Percentiles rank a stretch among this genome's conserved stretches.
phyloP scores from a whole-genome alignment of 768 basidiomycete species.

The Tulasnella sp. region DNA sequence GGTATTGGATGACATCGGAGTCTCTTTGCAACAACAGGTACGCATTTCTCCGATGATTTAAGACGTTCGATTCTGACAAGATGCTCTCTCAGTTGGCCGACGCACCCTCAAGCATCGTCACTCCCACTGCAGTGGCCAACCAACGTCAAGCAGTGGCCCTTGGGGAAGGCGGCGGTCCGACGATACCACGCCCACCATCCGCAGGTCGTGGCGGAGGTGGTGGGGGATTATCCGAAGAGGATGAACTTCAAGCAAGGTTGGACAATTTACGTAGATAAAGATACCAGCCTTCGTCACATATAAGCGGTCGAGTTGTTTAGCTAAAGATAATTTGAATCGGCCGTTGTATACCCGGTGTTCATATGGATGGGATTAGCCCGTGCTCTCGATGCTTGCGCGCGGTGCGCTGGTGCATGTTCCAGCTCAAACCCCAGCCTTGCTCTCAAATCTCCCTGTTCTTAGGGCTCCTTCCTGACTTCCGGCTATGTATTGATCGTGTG shows the following conservation, averaged over 20 bases:
- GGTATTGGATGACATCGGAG: slow-evolving; percentile 96
- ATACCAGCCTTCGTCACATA: neutral
- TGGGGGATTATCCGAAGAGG: slow-evolving; percentile 66
- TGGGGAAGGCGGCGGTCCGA: slow-evolving; percentile 58
- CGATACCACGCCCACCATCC: slow-evolving; percentile 30
- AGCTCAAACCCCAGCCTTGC: neutral
- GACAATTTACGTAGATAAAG: slow-evolving; percentile 65
- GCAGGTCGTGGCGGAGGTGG: slow-evolving; percentile 44
- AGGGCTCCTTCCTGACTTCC: no score
- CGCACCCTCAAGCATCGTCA: slow-evolving; percentile 68
- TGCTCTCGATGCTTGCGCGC: neutral
- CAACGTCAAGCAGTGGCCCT: slow-evolving; percentile 79
- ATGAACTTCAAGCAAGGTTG: slow-evolving; percentile 87
- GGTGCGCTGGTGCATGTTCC: neutral
- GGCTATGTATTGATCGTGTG: no score
- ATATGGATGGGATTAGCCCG: neutral
- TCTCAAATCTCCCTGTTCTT: no score
- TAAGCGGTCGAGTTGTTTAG: neutral
- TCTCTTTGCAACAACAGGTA: slow-evolving; percentile 72
- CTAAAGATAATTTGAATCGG: neutral
- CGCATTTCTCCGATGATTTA: slow-evolving; percentile 13
- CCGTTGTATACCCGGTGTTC: neutral
- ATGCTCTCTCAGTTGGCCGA: slow-evolving; percentile 64
- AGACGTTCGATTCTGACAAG: neutral
- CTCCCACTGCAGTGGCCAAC: slow-evolving; percentile 56